Percentiles rank a stretch among this genome's conserved stretches.
Conservation (phyloP, 352 stramenopile genomes). For the Globisporangium megalacanthum region DNA sequence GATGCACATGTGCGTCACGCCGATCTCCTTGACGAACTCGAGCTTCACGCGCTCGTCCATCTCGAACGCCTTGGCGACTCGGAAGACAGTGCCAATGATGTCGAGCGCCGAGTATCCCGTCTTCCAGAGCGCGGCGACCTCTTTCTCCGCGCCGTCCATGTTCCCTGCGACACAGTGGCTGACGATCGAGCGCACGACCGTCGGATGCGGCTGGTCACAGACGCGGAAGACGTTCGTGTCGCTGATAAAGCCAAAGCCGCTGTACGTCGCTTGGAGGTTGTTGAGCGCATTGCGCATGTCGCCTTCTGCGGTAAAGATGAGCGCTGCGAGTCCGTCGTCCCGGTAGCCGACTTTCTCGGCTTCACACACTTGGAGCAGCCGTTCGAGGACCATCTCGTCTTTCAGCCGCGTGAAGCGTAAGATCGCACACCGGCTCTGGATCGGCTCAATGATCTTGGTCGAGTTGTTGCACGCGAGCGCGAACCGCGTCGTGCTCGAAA, state of each 20-base stretch:
- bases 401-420: slow-evolving; percentile 94
- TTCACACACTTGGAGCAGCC: slow-evolving; percentile 92
- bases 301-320: slow-evolving; percentile 99
- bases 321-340: slow-evolving; percentile 93
- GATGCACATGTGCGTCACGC: slow-evolving; percentile 93
- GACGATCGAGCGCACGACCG: slow-evolving; percentile 62
- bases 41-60: slow-evolving; percentile 85
- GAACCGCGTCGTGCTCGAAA: slow-evolving; percentile 97
- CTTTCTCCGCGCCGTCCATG: slow-evolving; percentile 76
- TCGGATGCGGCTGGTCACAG: slow-evolving; percentile 95
- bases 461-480: slow-evolving; percentile 98
- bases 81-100: slow-evolving; percentile 98
- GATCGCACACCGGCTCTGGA: slow-evolving; percentile 97
- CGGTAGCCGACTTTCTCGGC: slow-evolving; percentile 85
- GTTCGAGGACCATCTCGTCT: slow-evolving; percentile 94
- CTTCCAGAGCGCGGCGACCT: slow-evolving; percentile 66
- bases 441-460: slow-evolving; percentile 99
- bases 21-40: slow-evolving; percentile 90
- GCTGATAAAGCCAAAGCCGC: slow-evolving; percentile 94
- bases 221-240: slow-evolving; percentile 95
- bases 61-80: slow-evolving; percentile 88
- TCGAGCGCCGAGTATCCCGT: slow-evolving; percentile 95
- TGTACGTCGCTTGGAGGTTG: slow-evolving; percentile 97
- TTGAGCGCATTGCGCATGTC: slow-evolving; percentile 99
- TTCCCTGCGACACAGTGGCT: slow-evolving; percentile 71